A percentile compares a stretch with the other conserved stretches of the same genome.
phyloP scores from a whole-genome alignment of 2,329 filamentous ascomycete genomes.

The Dactylellina parvicollis region DNA sequence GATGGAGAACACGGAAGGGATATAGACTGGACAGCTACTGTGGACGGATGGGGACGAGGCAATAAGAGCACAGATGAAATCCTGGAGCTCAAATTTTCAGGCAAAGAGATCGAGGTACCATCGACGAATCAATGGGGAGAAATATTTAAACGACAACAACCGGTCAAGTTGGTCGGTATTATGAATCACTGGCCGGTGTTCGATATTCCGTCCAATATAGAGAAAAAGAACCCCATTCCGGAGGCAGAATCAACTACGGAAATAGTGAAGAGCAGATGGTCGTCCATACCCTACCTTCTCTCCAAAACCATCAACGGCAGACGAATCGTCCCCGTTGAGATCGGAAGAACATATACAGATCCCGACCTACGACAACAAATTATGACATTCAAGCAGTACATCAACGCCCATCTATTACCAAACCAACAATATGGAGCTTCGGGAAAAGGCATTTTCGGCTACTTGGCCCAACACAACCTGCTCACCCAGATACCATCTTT shows the following conservation, averaged over 20 bases:
- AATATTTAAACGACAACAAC: conserved; percentile 25
- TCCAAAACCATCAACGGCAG: conserved; percentile 77
- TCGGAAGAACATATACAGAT: conserved; percentile 88
- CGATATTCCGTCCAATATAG: conserved; percentile 14
- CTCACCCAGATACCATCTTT: conserved; percentile 82
- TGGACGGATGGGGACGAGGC: neutral
- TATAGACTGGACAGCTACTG: neutral
- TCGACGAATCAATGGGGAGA: conserved; percentile 15
- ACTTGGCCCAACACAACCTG: conserved; percentile 91
- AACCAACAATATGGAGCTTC: conserved; percentile 10
- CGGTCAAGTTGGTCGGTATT: conserved; percentile 20
- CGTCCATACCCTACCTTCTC: conserved; percentile 76
- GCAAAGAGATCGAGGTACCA: neutral
- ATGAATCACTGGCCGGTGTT: conserved; percentile 41
- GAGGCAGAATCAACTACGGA: neutral
- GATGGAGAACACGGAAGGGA: conserved; percentile 7
- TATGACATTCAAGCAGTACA: conserved; percentile 77
- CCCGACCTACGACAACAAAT: conserved; percentile 84
- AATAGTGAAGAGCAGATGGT: conserved; percentile 67
- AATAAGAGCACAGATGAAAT: neutral
- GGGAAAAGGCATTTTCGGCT: conserved; percentile 66
- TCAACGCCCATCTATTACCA: conserved; percentile 69
- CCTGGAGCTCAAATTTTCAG: neutral
- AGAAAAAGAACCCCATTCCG: neutral
- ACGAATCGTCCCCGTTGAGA: conserved; percentile 83